Evolutionary conservation across 2,329 filamentous ascomycete genomes (phyloP), one percentile per base, ranked within the genome.

Genomic region (Apiospora saccharicola): DNA sequence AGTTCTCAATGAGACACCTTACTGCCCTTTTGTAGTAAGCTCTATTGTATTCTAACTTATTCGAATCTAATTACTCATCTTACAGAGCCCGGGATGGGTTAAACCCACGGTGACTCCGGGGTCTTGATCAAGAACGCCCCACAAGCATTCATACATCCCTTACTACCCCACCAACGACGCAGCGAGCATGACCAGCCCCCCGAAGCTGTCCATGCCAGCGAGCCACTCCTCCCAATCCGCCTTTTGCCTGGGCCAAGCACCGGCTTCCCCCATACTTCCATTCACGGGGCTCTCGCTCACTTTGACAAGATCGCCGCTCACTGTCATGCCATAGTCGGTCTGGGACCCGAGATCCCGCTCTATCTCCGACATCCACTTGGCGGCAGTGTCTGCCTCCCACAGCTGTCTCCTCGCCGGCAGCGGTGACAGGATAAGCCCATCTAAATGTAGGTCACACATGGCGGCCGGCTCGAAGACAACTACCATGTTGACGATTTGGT

Each of bases 151-250:
- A 30, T 30, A 30, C 26, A 68, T 30, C 16, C 5, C 0, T 12
- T n/a, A 1, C 30, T 37, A 47, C 13, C 67, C 41, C 1, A 68
- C 41, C 13, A 68, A n/a, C 13, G 82, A 83, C 76, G 84, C 84
- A 78, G 83, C 82, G 77, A 86, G 81, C 82, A 86, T 83, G 24
- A 86, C 78, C 73, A 86, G 77, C 3, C 80, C 81, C 19, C 85
- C 84, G 74, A 86, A 76, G 43, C 80, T 80, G 81, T 86, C 85
- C 81, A 85, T 85, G 4, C 83, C 83, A 6, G 81, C 78, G 71
- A 83, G 85, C 84, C 84, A 86, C 72, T 85, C 83, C 71, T 83
- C 80, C 84, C 84, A 86, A 73, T 77, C 79, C 34, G 73, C 79
- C 68, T 34, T 75, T 30, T 71, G 76, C 57, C 74, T 77, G 71